Conservation (phyloP, 441 rosid genomes). For the Mallotus japonicus region DNA sequence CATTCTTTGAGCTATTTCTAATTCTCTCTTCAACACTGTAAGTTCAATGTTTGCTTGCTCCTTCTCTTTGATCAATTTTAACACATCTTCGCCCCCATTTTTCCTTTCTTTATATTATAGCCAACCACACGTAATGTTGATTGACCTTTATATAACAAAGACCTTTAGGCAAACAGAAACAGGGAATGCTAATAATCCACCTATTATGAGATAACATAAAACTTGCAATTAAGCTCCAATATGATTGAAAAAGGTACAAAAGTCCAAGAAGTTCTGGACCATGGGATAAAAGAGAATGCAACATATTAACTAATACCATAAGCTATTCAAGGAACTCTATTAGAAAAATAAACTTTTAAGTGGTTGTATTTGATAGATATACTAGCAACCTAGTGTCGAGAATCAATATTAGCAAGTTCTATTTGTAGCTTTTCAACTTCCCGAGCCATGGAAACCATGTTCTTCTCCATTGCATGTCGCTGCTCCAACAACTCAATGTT, state of each 20-base stretch:
- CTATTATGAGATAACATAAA: neutral
- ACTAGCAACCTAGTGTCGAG: slow-evolving; percentile 78
- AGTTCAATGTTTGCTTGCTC: slow-evolving; percentile 5
- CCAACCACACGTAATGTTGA: no score
- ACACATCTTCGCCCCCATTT: neutral
- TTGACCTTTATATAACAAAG: no score
- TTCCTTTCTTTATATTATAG: slow-evolving; percentile 2
- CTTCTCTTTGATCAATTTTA: slow-evolving; percentile 14
- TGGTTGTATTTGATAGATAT: slow-evolving; percentile 21
- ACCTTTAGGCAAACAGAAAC: no score
- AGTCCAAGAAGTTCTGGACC: neutral
- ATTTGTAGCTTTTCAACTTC: slow-evolving; percentile 95
- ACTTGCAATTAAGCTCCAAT: slow-evolving; percentile 4
- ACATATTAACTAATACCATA: neutral
- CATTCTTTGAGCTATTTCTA: slow-evolving; percentile 1
- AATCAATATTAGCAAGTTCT: slow-evolving; percentile 61
- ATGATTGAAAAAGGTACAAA: neutral
- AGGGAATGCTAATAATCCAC: slow-evolving; percentile 1
- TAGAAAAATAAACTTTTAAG: neutral
- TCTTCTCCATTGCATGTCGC: slow-evolving; percentile 92
- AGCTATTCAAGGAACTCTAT: slow-evolving; percentile 6
- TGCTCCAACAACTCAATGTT: slow-evolving; percentile 90
- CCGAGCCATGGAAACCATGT: slow-evolving; percentile 96
- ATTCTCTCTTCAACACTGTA: neutral
- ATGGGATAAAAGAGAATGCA: neutral